Percentiles rank a stretch among this genome's conserved stretches.
Evolutionary conservation across 192 early-diverging fungal species (phyloP).

Genomic region (Kickxella alabastrina): DNA sequence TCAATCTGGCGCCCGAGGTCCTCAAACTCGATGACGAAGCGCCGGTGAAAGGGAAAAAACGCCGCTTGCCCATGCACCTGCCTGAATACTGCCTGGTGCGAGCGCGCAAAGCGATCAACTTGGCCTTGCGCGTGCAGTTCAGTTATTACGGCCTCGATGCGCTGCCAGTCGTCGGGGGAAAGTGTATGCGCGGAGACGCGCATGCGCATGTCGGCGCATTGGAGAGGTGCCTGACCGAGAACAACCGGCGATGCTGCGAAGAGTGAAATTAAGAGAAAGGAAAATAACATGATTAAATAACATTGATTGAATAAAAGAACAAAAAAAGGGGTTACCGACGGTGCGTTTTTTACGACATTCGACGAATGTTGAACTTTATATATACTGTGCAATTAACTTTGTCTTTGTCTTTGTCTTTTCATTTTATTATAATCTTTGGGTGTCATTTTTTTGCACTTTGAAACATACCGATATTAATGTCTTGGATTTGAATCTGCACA

Average conservation of each 20-base stretch:
- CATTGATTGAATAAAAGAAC: too few relatives aligned
- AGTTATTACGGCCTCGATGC: constrained; percentile 16
- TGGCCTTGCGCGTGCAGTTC: constrained; percentile 29
- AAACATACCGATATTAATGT: too few relatives aligned
- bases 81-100: constrained; percentile 36
- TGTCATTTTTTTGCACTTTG: too few relatives aligned
- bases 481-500: too few relatives aligned
- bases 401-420: too few relatives aligned
- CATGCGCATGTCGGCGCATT: constrained; percentile 17
- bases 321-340: too few relatives aligned
- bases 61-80: constrained; percentile 39
- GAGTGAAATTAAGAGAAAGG: background rate
- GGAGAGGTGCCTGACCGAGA: background rate
- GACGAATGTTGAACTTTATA: too few relatives aligned
- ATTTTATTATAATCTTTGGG: too few relatives aligned
- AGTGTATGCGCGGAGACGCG: constrained; percentile 43
- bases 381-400: too few relatives aligned
- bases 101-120: constrained; percentile 35
- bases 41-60: constrained; percentile 51
- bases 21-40: constrained; percentile 51
- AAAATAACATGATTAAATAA: background rate
- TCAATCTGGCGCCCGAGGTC: constrained; percentile 31
- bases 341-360: too few relatives aligned
- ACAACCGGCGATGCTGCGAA: too few relatives aligned
- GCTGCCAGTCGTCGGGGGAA: constrained; percentile 34